Evolutionary conservation across 352 stramenopile species (phyloP), one percentile per base, ranked within the genome.

Genomic region (Pythium insidiosum): DNA sequence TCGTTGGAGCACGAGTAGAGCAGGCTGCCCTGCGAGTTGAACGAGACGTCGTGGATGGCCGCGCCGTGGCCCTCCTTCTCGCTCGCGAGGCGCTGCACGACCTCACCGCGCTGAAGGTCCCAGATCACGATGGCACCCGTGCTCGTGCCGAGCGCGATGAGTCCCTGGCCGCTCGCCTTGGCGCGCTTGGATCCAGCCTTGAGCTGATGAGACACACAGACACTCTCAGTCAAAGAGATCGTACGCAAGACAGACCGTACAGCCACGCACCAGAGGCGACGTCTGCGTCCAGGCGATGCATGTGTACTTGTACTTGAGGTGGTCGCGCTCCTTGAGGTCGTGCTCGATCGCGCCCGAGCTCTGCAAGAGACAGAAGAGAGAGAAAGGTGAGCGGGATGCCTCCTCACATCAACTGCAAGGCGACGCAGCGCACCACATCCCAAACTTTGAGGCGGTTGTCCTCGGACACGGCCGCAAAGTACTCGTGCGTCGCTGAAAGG

Each of bases 221-320:
- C n/a, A n/a, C n/a, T n/a, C n/a, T n/a, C n/a, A n/a, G n/a, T n/a
- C n/a, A n/a, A n/a, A n/a, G n/a, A n/a, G n/a, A n/a, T n/a, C n/a
- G n/a, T n/a, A n/a, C n/a, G n/a, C n/a, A n/a, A n/a, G n/a, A n/a
- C n/a, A n/a, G n/a, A n/a, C n/a, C n/a, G n/a, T n/a, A n/a, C 30
- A 16, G 11, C n/a, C 29, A 45, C 46, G 19, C 36, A 56, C 49
- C 52, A 54, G 59, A n/a, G 53, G 52, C 24, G 63, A 63, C 21
- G 41, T 53, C 23, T 73, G 65, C 20, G 73, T 72, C 80, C 80
- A 93, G 13, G 77, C 68, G 22, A 84, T 54, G 48, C 66, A 66
- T 34, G 77, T 93, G 63, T 87, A 90, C 34, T 74, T 81, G 71
- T 89, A 89, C 52, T 59, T 87, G 29, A 90, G 62, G 58, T 93